A percentile compares a stretch with the other conserved stretches of the same genome.
Conservation (phyloP, 371 early-diverging fungal genomes). For the Mortierella sp. region DNA sequence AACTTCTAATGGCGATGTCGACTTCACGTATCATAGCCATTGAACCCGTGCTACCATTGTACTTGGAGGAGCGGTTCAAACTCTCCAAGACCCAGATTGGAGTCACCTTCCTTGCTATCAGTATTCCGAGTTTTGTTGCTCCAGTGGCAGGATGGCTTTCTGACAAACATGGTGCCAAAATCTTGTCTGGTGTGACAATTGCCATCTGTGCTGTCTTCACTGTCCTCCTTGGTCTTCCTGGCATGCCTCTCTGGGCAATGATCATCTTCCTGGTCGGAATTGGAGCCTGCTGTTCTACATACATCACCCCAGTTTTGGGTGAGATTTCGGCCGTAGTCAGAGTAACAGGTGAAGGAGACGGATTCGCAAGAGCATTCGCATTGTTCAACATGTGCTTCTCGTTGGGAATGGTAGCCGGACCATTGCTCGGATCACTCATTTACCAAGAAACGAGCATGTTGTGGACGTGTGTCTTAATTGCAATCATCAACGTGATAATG, state of each 20-base stretch:
- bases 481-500: slow-evolving; percentile 11
- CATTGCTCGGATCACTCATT: slow-evolving; percentile 32
- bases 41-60: slow-evolving; percentile 65
- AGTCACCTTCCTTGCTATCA: slow-evolving; percentile 61
- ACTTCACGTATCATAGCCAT: slow-evolving; percentile 9
- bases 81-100: slow-evolving; percentile 64
- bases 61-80: slow-evolving; percentile 58
- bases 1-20: background rate
- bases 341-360: slow-evolving; percentile 53
- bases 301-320: slow-evolving; percentile 57
- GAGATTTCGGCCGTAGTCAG: slow-evolving; percentile 60
- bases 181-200: slow-evolving; percentile 54
- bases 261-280: slow-evolving; percentile 56
- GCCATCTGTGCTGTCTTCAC: slow-evolving; percentile 50
- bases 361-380: slow-evolving; percentile 59
- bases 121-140: slow-evolving; percentile 57
- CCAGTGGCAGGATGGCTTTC: slow-evolving; percentile 59
- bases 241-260: slow-evolving; percentile 40
- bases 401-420: slow-evolving; percentile 37
- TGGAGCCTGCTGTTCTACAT: slow-evolving; percentile 57
- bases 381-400: slow-evolving; percentile 61
- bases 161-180: slow-evolving; percentile 58
- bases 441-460: slow-evolving; percentile 41
- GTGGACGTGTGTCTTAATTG: slow-evolving; percentile 44
- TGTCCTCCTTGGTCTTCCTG: slow-evolving; percentile 53